phyloP scores from a whole-genome alignment of 805 yeast species.

The Ogataea paraovalis region DNA sequence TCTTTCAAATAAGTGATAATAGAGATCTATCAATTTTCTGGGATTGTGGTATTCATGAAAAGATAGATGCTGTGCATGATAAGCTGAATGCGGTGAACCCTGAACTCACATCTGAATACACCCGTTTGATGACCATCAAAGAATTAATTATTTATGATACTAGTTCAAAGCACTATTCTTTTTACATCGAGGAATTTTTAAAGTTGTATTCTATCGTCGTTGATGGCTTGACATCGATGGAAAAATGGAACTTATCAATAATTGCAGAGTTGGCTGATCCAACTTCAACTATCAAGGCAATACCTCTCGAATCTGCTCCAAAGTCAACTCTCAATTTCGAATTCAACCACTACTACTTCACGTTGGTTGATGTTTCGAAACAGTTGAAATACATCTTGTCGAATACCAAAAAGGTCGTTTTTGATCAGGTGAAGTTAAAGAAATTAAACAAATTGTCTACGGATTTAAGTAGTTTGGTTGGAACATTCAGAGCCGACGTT shows the following conservation, averaged over 20 bases:
- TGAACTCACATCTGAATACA: slow-evolving; percentile 24
- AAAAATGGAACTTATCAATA: slow-evolving; percentile 32
- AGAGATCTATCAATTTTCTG: slow-evolving; percentile 55
- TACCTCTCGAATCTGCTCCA: slow-evolving; percentile 13
- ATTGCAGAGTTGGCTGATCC: slow-evolving; percentile 11
- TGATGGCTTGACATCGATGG: slow-evolving; percentile 33
- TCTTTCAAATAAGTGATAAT: slow-evolving; percentile 45
- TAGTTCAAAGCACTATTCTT: slow-evolving; percentile 25
- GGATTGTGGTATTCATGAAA: slow-evolving; percentile 42
- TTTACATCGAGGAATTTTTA: slow-evolving; percentile 14
- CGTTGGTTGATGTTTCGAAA: slow-evolving; percentile 20
- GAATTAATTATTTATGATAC: slow-evolving; percentile 37
- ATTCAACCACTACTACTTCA: slow-evolving; percentile 22
- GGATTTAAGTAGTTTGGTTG: slow-evolving; percentile 5
- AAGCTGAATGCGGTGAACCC: slow-evolving; percentile 24
- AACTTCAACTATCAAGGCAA: background rate
- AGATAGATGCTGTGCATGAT: slow-evolving; percentile 15
- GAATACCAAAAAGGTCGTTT: background rate
- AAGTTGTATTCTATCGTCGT: slow-evolving; percentile 4
- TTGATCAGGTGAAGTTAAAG: background rate
- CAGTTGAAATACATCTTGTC: slow-evolving; percentile 14
- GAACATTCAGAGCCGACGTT: slow-evolving; percentile 12
- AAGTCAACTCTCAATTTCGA: slow-evolving; percentile 13
- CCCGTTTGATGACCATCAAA: slow-evolving; percentile 35
- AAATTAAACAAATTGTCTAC: background rate